Percentiles rank a stretch among this genome's conserved stretches.
Conservation (phyloP, 2,329 filamentous ascomycete species). For the Xylaria sp. region DNA sequence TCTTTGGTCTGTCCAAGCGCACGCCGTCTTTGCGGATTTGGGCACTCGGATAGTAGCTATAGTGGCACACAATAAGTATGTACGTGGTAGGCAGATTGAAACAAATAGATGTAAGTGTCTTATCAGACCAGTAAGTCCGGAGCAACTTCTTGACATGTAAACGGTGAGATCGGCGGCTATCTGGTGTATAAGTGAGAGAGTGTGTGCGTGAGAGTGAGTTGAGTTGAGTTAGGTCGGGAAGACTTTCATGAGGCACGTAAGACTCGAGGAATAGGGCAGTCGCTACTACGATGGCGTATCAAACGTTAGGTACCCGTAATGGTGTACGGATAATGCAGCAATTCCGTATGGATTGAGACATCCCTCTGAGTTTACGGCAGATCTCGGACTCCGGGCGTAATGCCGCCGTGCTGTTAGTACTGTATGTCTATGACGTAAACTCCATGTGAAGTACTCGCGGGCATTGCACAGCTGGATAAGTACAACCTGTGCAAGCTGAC, state of each 20-base stretch:
- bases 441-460: background rate
- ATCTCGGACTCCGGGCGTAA: background rate
- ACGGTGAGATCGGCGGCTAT: too few species aligned
- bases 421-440: background rate
- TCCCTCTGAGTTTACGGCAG: background rate
- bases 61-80: too few species aligned
- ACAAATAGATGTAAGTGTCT: too few species aligned
- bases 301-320: background rate
- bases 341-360: background rate
- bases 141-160: too few species aligned
- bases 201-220: too few species aligned
- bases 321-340: background rate
- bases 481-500: too few species aligned
- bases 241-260: background rate
- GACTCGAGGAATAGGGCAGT: background rate
- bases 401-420: background rate
- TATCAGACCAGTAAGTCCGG: too few species aligned
- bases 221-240: too few species aligned
- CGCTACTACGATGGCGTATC: background rate
- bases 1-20: background rate
- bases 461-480: too few species aligned
- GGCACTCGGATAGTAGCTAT: too few species aligned
- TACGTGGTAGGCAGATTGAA: too few species aligned
- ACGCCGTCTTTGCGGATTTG: too few species aligned
- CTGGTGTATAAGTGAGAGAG: background rate